Percentiles rank a stretch among this genome's conserved stretches.
Conservation (phyloP, 2,329 filamentous ascomycete genomes). For the Alternaria incomplexa region DNA sequence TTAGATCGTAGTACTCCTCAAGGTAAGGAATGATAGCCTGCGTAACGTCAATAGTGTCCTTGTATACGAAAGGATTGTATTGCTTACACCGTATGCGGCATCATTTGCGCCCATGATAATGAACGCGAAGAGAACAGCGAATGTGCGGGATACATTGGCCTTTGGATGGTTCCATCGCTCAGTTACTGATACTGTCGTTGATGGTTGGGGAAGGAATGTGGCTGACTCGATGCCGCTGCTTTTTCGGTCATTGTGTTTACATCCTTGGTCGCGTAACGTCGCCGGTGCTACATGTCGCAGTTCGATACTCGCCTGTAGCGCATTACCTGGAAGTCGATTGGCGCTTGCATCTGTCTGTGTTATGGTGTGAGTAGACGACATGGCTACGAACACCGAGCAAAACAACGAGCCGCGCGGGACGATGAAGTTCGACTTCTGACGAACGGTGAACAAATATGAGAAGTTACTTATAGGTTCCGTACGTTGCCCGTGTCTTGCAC, state of each 20-base stretch:
- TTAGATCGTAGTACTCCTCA: constrained; percentile 64
- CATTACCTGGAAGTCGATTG: neutral
- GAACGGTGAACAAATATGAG: neutral
- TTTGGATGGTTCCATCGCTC: constrained; percentile 67
- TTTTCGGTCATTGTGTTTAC: neutral
- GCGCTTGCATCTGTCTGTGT: constrained; percentile 3
- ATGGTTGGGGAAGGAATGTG: constrained; percentile 52
- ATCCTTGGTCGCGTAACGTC: neutral
- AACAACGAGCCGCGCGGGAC: neutral
- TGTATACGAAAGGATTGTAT: neutral
- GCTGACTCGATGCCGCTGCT: constrained; percentile 24
- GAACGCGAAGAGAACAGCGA: constrained; percentile 64
- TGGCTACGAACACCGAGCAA: neutral
- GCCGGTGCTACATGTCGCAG: neutral
- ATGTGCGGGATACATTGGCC: constrained; percentile 63
- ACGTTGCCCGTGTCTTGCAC: neutral
- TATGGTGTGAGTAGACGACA: constrained; percentile 16
- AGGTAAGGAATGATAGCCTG: constrained; percentile 48
- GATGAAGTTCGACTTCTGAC: neutral
- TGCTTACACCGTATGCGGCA: constrained; percentile 64
- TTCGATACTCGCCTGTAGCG: neutral
- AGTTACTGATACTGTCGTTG: constrained; percentile 47
- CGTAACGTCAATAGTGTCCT: neutral
- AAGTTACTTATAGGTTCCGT: neutral
- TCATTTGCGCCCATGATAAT: constrained; percentile 71